Evolutionary conservation across 208 protist genomes (phyloP), one percentile per base, ranked within the genome.

Genomic region (Acanthamoeba healyi): DNA sequence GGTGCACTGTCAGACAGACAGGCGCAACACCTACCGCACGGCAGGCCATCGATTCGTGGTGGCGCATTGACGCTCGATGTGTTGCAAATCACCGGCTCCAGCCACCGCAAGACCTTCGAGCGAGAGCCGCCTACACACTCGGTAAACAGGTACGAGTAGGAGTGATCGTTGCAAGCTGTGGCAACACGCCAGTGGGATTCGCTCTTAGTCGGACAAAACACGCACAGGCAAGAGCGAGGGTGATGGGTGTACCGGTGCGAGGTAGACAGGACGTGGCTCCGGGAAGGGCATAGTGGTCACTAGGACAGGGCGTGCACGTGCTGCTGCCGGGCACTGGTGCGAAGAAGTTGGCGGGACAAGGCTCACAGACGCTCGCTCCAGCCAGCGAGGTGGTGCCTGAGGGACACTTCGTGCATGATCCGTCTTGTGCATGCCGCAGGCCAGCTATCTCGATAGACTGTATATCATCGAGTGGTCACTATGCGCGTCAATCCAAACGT

Each of bases 11-110:
- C n/a, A n/a, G n/a, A n/a, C n/a, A n/a, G n/a, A n/a, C n/a, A n/a
- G n/a, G n/a, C n/a, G n/a, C n/a, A n/a, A n/a, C n/a, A 38, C 46
- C 29, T 42, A 87, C 79, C 44, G 15, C 79, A 87, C 17, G 79
- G 79, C 46, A 87, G 79, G 44, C 29, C 79, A 38, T 51, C 46
- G 15, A 87, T 15, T n/a, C n/a, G 26, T 17, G 36, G 15, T 26
- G 46, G 44, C 2, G 49, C 29, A 4, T 87, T 26, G 44, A 87
- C 26, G 44, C n/a, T 61, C 24, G 79, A 58, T 2, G 24, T 87
- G 32, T 87, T 26, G 79, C 79, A 87, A 2, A 61, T 87, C 15
- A 87, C 79, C 46, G 79, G 79, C n/a, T 87, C 26, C 29, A 87
- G 36, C 79, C 79, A 87, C 46, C 38, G 10, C 79, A 87, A 40